A percentile compares a stretch with the other conserved stretches of the same genome.
phyloP scores from a whole-genome alignment of 768 basidiomycete genomes.

The Leccinum rimulosum region DNA sequence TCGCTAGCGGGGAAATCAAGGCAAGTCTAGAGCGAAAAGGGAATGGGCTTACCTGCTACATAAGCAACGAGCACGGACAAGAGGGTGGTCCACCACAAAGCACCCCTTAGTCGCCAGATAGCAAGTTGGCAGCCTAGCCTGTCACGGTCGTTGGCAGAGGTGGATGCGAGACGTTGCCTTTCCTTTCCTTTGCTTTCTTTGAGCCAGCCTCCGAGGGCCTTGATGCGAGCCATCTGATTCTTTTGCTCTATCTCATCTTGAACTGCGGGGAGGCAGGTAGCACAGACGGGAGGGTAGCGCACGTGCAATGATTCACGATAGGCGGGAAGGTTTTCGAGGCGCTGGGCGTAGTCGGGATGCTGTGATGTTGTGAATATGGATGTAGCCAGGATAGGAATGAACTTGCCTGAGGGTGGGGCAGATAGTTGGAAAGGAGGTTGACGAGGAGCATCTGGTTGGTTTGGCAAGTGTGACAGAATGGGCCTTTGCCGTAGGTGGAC shows the following conservation, averaged over 20 bases:
- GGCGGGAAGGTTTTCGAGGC: slow-evolving; percentile 61
- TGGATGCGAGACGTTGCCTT: slow-evolving; percentile 47
- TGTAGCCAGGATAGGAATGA: background rate
- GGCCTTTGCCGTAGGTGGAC: slow-evolving; percentile 50
- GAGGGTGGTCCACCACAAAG: slow-evolving; percentile 57
- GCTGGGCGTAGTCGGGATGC: slow-evolving; percentile 69
- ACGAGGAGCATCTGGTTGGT: slow-evolving; percentile 90
- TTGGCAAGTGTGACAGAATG: slow-evolving; percentile 86
- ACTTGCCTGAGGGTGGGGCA: slow-evolving; percentile 73
- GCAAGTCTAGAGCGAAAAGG: background rate
- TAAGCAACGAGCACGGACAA: slow-evolving; percentile 42
- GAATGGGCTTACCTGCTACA: slow-evolving; percentile 41
- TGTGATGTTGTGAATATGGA: slow-evolving; percentile 28
- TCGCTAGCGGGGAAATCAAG: slow-evolving; percentile 16
- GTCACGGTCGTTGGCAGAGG: slow-evolving; percentile 39
- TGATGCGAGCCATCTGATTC: slow-evolving; percentile 78
- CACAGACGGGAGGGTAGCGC: slow-evolving; percentile 89
- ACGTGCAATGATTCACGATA: slow-evolving; percentile 73
- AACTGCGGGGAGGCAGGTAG: slow-evolving; percentile 69
- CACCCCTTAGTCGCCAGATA: slow-evolving; percentile 69
- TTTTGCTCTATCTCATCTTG: slow-evolving; percentile 78
- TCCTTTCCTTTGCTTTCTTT: slow-evolving; percentile 65
- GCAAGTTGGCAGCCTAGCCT: slow-evolving; percentile 49
- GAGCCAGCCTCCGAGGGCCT: slow-evolving; percentile 71
- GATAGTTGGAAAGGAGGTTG: slow-evolving; percentile 86